Evolutionary conservation across 2,329 filamentous ascomycete genomes (phyloP).

Genomic region (Trichoderma sp.): DNA sequence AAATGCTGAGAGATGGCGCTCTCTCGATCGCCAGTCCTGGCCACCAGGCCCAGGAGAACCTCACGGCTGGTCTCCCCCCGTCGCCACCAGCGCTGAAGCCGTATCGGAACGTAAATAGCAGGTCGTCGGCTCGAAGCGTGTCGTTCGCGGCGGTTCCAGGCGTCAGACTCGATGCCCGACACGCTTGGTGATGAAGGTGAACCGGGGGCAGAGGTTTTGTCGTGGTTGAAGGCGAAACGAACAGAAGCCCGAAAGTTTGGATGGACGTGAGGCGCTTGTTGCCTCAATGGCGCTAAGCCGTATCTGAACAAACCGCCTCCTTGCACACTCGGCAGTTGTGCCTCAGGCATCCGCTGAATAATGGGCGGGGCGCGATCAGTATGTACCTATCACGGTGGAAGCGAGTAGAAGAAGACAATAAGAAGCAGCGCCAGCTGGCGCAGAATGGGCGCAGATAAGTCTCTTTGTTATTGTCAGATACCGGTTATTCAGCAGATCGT

Average conservation of each 20-base stretch:
- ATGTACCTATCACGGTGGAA: background rate
- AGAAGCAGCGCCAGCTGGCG: background rate
- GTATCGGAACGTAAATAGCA: constrained; percentile 44
- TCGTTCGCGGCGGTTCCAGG: constrained; percentile 35
- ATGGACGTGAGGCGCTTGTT: constrained; percentile 47
- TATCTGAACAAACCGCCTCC: constrained; percentile 31
- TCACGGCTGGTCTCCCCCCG: constrained; percentile 49
- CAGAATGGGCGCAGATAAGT: background rate
- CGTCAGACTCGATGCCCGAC: constrained; percentile 52
- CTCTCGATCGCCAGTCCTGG: constrained; percentile 48
- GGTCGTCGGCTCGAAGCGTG: constrained; percentile 40
- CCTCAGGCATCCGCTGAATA: constrained; percentile 35
- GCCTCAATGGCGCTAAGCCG: constrained; percentile 41
- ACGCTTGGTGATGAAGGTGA: constrained; percentile 54
- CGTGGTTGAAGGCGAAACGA: constrained; percentile 47
- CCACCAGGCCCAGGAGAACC: constrained; percentile 52
- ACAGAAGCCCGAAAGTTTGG: constrained; percentile 47
- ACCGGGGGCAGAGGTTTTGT: constrained; percentile 46
- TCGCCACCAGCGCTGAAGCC: constrained; percentile 49
- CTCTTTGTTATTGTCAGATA: constrained; percentile 18
- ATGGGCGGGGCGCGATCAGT: background rate
- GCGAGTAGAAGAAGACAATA: background rate
- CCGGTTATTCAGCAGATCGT: background rate
- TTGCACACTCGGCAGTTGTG: constrained; percentile 30
- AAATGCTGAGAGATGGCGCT: constrained; percentile 47